Evolutionary conservation across 176 grass and related monocot genomes (phyloP), one percentile per base, ranked within the genome.

Genomic region (barley (Hordeum vulgare)): DNA sequence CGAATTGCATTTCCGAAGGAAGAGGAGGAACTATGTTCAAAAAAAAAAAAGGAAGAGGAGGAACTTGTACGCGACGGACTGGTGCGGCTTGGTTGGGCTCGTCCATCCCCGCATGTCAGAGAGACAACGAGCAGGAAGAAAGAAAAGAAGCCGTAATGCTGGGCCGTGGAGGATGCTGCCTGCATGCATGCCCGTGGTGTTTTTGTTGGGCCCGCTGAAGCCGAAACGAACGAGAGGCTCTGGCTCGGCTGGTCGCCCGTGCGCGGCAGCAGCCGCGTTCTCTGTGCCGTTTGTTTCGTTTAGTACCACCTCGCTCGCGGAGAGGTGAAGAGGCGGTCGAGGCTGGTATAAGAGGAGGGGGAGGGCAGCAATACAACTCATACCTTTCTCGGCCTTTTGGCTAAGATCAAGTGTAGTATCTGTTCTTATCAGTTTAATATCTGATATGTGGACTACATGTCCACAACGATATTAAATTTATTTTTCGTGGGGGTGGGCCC

Each of bases 381-480:
- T 90, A 96, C 88, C 93, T 92, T 96, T 96, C 84, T 91, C 84
- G 77, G 81, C 84, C 88, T 96, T 96, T 96, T 96, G 86, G 77
- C 84, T 89, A 91, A 93, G 84, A 90, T 92, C 90, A 96, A 90
- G 86, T 83, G 86, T 93, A 93, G 86, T 92, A 90, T 94, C 78
- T 91, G 89, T 94, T 94, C 81, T 94, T 94, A 94, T 94, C 84
- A 87, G 89, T 94, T 94, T 94, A 94, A 91, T 90, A 88, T 93
- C 85, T 90, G 82, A 93, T 93, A 93, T 71, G 82, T 88, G 88
- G 73, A 71, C 41, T 41, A 90, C 83, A 35, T 45, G 78, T 2
- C 17, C 72, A 87, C 77, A 67, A 81, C 15, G 85, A 93, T 90
- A 90, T 90, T 90, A 94, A 90, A 94, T 94, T 90, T 85, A 90